A percentile compares a stretch with the other conserved stretches of the same genome.
Conservation (phyloP, 2,329 filamentous ascomycete species). For the Colletotrichum sp. region DNA sequence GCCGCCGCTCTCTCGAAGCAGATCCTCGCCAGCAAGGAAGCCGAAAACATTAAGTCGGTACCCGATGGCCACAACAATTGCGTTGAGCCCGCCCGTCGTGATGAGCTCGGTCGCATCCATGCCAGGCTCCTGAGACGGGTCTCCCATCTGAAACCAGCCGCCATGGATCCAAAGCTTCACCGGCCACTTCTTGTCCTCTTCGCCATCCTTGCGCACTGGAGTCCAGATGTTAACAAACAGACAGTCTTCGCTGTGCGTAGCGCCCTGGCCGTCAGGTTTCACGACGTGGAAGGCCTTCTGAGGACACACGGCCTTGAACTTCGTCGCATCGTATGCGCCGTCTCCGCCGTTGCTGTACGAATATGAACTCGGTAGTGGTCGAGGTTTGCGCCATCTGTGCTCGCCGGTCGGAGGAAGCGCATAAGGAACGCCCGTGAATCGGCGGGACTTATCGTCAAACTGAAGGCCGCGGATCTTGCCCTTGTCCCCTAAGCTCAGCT, state of each 20-base stretch:
- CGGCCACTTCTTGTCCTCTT: conserved; percentile 33
- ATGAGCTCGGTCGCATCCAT: conserved; percentile 50
- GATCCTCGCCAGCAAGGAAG: conserved; percentile 47
- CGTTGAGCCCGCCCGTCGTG: conserved; percentile 37
- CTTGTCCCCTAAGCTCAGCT: conserved; percentile 28
- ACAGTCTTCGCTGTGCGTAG: conserved; percentile 49
- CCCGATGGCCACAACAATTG: conserved; percentile 48
- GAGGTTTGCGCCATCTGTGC: conserved; percentile 42
- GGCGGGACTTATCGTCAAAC: conserved; percentile 36
- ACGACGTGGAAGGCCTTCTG: conserved; percentile 36
- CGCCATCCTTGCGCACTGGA: conserved; percentile 33
- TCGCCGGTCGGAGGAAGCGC: conserved; percentile 41
- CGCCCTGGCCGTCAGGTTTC: conserved; percentile 27
- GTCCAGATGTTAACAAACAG: conserved; percentile 54
- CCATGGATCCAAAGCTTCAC: conserved; percentile 49
- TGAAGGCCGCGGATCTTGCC: conserved; percentile 38
- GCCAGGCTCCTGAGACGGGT: conserved; percentile 43
- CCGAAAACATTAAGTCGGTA: conserved; percentile 54
- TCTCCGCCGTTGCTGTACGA: conserved; percentile 29
- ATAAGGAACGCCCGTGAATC: conserved; percentile 41
- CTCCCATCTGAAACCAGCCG: conserved; percentile 53
- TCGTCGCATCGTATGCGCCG: conserved; percentile 38
- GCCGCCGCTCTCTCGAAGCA: conserved; percentile 28
- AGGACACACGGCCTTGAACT: conserved; percentile 41
- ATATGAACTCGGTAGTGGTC: conserved; percentile 31